A percentile compares a stretch with the other conserved stretches of the same genome.
phyloP scores from a whole-genome alignment of 306 rosid species.

The Potentilla sterilis region DNA sequence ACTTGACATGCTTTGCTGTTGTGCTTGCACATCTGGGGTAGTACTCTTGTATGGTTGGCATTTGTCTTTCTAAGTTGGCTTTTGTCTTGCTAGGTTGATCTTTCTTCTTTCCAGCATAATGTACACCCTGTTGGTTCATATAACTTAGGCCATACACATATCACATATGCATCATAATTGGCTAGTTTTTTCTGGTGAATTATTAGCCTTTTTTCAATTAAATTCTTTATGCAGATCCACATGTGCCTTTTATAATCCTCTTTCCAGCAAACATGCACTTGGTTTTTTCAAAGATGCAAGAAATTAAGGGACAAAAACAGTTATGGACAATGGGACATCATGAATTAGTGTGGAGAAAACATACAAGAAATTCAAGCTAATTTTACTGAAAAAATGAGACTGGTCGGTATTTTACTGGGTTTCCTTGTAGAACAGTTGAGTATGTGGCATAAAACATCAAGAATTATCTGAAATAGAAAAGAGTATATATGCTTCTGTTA shows the following conservation, averaged over 20 bases:
- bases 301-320: neutral
- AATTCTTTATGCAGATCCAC: neutral
- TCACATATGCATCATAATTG: conserved; percentile 27
- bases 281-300: neutral
- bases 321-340: neutral
- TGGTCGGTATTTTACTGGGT: neutral
- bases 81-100: conserved; percentile 40
- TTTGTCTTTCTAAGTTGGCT: conserved; percentile 41
- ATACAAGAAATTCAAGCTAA: neutral
- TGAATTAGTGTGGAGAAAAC: neutral
- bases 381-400: neutral
- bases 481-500: conserved; percentile 16
- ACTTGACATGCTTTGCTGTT: conserved; percentile 57
- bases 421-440: neutral
- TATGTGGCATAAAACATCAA: neutral
- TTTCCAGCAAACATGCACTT: conserved; percentile 13
- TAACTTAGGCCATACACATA: conserved; percentile 29
- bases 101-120: conserved; percentile 74
- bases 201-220: neutral
- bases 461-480: neutral
- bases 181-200: conserved; percentile 17
- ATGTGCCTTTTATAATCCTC: conserved; percentile 9
- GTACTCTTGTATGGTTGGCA: conserved; percentile 50
- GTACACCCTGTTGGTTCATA: conserved; percentile 46
- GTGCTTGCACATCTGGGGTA: conserved; percentile 32